These are phyloP conservation scores for Phialophora chinensis DNA, from an alignment of 2,329 filamentous ascomycete genomes.

Conservation along the genomic window DNA sequence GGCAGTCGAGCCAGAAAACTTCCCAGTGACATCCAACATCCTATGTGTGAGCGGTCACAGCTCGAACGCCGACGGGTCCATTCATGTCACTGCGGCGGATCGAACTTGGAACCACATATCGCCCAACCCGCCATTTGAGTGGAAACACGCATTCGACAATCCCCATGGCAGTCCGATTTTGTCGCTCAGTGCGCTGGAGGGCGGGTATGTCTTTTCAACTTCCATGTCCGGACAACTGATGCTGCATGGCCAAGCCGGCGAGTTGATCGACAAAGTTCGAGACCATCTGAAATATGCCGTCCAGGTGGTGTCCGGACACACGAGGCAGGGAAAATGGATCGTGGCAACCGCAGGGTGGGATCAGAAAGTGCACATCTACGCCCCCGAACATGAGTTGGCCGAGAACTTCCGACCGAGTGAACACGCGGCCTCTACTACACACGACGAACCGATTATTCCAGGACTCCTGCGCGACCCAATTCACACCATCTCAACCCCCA, in stretches of 20 bases:
- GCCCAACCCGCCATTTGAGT: slow-evolving; percentile 22
- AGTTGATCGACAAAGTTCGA: slow-evolving; percentile 51
- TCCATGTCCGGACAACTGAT: slow-evolving; percentile 66
- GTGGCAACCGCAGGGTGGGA: slow-evolving; percentile 67
- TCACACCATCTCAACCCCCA: slow-evolving; percentile 53
- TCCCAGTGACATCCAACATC: slow-evolving; percentile 39
- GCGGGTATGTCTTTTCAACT: slow-evolving; percentile 57
- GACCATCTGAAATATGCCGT: slow-evolving; percentile 67
- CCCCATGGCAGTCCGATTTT: slow-evolving; percentile 55
- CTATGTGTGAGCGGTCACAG: slow-evolving; percentile 32
- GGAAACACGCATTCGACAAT: slow-evolving; percentile 13
- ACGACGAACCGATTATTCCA: slow-evolving; percentile 34
- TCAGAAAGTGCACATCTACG: slow-evolving; percentile 61
- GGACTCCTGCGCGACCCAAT: slow-evolving; percentile 48
- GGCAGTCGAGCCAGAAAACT: slow-evolving; percentile 31
- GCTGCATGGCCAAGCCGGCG: slow-evolving; percentile 49
- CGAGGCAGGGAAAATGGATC: slow-evolving; percentile 33
- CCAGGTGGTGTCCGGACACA: slow-evolving; percentile 45
- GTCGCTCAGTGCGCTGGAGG: slow-evolving; percentile 53
- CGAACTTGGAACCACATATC: slow-evolving; percentile 30
- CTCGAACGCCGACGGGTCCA: slow-evolving; percentile 13
- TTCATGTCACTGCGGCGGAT: slow-evolving; percentile 35
- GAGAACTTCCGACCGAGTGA: slow-evolving; percentile 26
- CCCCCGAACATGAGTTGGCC: slow-evolving; percentile 30
- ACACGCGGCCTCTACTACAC: background rate